phyloP scores from a whole-genome alignment of 176 grass and related monocot species.

The Carex littledalei region DNA sequence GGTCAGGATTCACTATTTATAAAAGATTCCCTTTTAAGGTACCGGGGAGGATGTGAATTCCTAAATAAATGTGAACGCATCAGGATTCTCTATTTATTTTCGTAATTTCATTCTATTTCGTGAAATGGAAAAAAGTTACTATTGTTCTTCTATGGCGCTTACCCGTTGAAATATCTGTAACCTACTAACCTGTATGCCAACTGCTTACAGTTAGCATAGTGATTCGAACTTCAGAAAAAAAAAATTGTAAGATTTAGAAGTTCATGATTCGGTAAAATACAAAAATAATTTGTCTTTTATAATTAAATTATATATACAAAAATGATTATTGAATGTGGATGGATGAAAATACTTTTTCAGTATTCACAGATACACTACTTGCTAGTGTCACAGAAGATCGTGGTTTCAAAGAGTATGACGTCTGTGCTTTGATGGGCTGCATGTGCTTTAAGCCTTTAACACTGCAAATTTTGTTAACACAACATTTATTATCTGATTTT shows the following conservation, averaged over 20 bases:
- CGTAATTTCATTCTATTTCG: not conserved
- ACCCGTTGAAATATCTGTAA: not conserved
- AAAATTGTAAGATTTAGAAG: not conserved
- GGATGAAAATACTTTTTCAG: not conserved
- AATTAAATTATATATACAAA: no score
- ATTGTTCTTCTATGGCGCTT: not conserved
- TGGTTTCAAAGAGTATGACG: not conserved
- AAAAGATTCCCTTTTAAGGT: no score
- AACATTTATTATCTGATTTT: no score
- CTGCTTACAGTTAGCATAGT: no score
- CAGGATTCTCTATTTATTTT: not conserved
- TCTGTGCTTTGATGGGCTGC: not conserved
- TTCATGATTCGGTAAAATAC: no score
- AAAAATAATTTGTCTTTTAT: no score
- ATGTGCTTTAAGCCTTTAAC: no score
- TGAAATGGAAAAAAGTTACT: not conserved
- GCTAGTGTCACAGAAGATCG: not conserved
- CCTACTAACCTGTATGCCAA: no score
- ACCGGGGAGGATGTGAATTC: no score
- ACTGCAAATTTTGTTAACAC: no score
- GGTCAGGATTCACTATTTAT: no score
- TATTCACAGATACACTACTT: not conserved
- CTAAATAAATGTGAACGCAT: not conserved
- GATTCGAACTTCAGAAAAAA: no score
- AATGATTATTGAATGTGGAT: not conserved